Evolutionary conservation across 331 rosid genomes (phyloP), one percentile per base, ranked within the genome.

Genomic region (Malus hybrid): DNA sequence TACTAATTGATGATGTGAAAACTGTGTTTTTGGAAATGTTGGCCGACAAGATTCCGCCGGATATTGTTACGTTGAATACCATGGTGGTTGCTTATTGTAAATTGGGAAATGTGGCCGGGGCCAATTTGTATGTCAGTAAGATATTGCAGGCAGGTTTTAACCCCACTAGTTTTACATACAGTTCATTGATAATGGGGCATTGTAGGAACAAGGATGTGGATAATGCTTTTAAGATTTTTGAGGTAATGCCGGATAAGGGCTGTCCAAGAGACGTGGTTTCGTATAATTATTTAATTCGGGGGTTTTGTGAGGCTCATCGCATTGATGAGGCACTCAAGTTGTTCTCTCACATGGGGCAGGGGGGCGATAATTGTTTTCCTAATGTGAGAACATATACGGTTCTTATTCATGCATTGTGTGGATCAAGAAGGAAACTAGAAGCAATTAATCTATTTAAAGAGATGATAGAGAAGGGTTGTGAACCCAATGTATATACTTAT

Each of bases 1-100:
- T 62, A 6, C 14, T 13, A 9, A 46, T 69, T 69, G 65, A 32
- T 5, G 80, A 77, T 22, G 70, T 77, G 55, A 70, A 77, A 48
- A 20, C 13, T 19, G 54, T 77, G 42, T 62, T 13, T 48, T 22
- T 61, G 16, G 76, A 61, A 28, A 61, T 70, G 76, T 8, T 77
- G 48, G 64, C 16, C 3, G 63, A 77, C 36, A 18, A 20, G 27
- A 34, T 77, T 15, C 0, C 5, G 4, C 81, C 76, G 0, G 67
- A 77, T 70, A 48, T 70, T 4, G 39, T 20, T 62, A 32, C 62
- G 13, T 62, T 60, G 20, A 48, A 70, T 62, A 24, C 52, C 20
- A 77, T 77, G 76, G 76, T 70, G n/a, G 34, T 46, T 70, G 76
- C 65, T 2, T 78, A 78, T 50, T 70, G 81, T 70, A 78, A 39